Conservation (phyloP, 805 yeast species). For the Jamesozyma hellenica region DNA sequence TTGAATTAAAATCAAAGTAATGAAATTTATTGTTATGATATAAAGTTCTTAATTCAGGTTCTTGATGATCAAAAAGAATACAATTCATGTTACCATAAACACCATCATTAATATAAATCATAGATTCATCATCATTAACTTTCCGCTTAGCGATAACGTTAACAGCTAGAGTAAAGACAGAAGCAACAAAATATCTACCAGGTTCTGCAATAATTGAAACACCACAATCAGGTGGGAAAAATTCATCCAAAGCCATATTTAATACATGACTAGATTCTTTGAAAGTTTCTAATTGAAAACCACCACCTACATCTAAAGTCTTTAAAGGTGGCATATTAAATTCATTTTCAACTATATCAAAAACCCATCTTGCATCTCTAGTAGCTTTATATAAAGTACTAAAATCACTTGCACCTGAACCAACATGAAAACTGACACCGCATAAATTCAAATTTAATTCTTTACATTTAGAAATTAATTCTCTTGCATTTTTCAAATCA, state of each 20-base stretch:
- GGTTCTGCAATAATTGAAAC: conserved; percentile 76
- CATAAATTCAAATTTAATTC: conserved; percentile 51
- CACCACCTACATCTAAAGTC: conserved; percentile 86
- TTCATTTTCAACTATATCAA: conserved; percentile 42
- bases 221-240: conserved; percentile 43
- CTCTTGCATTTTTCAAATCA: conserved; percentile 40
- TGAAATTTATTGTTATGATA: conserved; percentile 41
- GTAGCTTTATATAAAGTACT: conserved; percentile 60
- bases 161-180: conserved; percentile 75
- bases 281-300: conserved; percentile 62
- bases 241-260: conserved; percentile 41
- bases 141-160: conserved; percentile 78
- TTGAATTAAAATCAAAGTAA: conserved; percentile 29
- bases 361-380: conserved; percentile 56
- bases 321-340: conserved; percentile 39
- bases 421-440: conserved; percentile 94
- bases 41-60: conserved; percentile 59
- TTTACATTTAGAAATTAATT: conserved; percentile 51
- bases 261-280: conserved; percentile 48
- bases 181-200: conserved; percentile 80
- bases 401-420: conserved; percentile 81
- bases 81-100: conserved; percentile 94
- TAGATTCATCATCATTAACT: conserved; percentile 35
- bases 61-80: conserved; percentile 84
- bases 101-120: conserved; percentile 89